Percentiles rank a stretch among this genome's conserved stretches.
Conservation (phyloP, 768 basidiomycete species). For the Auriculariales sp. region DNA sequence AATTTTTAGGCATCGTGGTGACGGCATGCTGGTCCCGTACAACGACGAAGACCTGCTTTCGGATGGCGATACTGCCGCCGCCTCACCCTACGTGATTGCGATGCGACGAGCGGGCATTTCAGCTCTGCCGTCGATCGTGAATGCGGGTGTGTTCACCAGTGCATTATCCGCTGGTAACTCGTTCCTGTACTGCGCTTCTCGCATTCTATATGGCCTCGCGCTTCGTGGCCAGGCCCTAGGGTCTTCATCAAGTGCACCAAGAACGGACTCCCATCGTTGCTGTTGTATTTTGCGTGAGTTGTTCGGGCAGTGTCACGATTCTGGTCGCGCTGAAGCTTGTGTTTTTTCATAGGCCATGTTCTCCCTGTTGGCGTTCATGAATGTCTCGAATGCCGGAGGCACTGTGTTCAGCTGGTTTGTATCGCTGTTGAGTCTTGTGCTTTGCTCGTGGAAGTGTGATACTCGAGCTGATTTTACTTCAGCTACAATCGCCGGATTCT, state of each 20-base stretch:
- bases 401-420: slow-evolving; percentile 39
- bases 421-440: background rate
- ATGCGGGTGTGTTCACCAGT: slow-evolving; percentile 45
- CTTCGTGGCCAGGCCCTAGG: slow-evolving; percentile 21
- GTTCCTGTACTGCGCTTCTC: slow-evolving; percentile 7
- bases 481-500: slow-evolving; percentile 51
- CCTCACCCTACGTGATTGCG: slow-evolving; percentile 79
- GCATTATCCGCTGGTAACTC: slow-evolving; percentile 15
- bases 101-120: slow-evolving; percentile 52
- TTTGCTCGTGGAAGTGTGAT: background rate
- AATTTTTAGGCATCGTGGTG: slow-evolving; percentile 57
- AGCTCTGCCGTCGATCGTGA: slow-evolving; percentile 53
- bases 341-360: slow-evolving; percentile 19
- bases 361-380: slow-evolving; percentile 48
- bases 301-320: no score
- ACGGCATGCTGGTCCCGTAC: slow-evolving; percentile 72
- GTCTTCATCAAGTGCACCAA: slow-evolving; percentile 34
- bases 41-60: slow-evolving; percentile 38
- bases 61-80: slow-evolving; percentile 46
- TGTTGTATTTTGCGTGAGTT: slow-evolving; percentile 12
- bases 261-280: slow-evolving; percentile 34
- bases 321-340: no score
- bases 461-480: slow-evolving; percentile 21
- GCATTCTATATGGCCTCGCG: slow-evolving; percentile 23
- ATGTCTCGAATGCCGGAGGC: slow-evolving; percentile 35